A percentile compares a stretch with the other conserved stretches of the same genome.
phyloP scores from a whole-genome alignment of 176 grass and related monocot species.

The Dendrocalamus sinicus region DNA sequence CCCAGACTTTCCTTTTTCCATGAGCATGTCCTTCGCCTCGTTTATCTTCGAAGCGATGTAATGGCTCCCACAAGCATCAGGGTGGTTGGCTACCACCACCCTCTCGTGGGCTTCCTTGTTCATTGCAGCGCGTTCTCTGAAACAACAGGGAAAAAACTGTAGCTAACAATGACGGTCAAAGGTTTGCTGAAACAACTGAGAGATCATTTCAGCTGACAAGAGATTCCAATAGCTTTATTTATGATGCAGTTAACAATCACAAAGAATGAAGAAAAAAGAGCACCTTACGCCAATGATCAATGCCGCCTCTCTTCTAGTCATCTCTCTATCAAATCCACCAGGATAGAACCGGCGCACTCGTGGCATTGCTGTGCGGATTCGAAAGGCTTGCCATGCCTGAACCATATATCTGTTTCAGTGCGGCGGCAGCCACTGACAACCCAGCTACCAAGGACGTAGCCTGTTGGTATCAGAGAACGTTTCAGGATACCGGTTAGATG shows the following conservation, averaged over 20 bases:
- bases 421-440: conserved; percentile 74
- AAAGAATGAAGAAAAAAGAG: background rate
- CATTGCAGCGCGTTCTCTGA: conserved; percentile 68
- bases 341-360: conserved; percentile 71
- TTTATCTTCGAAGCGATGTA: conserved; percentile 85
- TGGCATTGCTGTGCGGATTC: conserved; percentile 53
- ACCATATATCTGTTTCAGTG: conserved; percentile 68
- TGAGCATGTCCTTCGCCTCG: conserved; percentile 86
- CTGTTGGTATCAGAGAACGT: conserved; percentile 50
- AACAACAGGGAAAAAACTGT: conserved; percentile 20
- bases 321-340: conserved; percentile 82
- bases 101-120: conserved; percentile 91
- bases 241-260: background rate
- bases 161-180: background rate
- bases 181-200: background rate
- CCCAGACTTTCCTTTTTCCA: conserved; percentile 58
- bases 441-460: conserved; percentile 69
- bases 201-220: conserved; percentile 7
- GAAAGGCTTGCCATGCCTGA: conserved; percentile 74
- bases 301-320: conserved; percentile 79
- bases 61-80: conserved; percentile 90
- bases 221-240: background rate
- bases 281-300: conserved; percentile 92
- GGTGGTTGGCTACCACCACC: conserved; percentile 91
- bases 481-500: conserved; percentile 14